Evolutionary conservation across 305 asterid species (phyloP).

Genomic region (Rubia balearica): DNA sequence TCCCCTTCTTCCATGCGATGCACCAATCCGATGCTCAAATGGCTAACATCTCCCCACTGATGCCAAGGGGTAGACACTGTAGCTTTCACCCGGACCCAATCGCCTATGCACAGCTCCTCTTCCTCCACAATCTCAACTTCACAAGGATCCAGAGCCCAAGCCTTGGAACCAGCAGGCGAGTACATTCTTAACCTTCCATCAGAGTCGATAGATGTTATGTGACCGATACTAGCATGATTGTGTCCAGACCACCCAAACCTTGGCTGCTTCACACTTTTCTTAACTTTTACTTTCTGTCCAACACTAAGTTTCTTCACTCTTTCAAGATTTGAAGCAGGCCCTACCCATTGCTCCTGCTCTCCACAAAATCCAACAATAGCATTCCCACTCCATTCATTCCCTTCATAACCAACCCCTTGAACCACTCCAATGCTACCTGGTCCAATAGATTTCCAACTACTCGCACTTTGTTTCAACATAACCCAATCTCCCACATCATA

Average conservation of each 20-base stretch:
- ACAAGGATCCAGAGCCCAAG: slow-evolving; percentile 87
- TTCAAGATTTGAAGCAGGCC: slow-evolving; percentile 43
- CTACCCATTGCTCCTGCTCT: slow-evolving; percentile 82
- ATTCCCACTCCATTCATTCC: slow-evolving; percentile 55
- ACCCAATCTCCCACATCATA: slow-evolving; percentile 93
- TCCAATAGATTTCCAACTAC: slow-evolving; percentile 61
- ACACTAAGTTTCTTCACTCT: slow-evolving; percentile 39
- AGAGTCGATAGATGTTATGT: slow-evolving; percentile 73
- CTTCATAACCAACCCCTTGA: slow-evolving; percentile 69
- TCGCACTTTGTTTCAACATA: slow-evolving; percentile 40
- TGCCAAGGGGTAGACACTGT: slow-evolving; percentile 59
- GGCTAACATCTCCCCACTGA: slow-evolving; percentile 83
- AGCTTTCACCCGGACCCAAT: slow-evolving; percentile 77
- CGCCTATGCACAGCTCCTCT: slow-evolving; percentile 46
- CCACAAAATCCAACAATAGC: slow-evolving; percentile 71
- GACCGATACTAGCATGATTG: slow-evolving; percentile 60
- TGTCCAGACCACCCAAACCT: slow-evolving; percentile 95
- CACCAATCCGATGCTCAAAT: slow-evolving; percentile 75
- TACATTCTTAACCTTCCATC: slow-evolving; percentile 87
- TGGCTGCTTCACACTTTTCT: slow-evolving; percentile 54
- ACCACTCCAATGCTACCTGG: slow-evolving; percentile 83
- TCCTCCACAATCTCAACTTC: slow-evolving; percentile 76
- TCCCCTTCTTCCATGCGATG: slow-evolving; percentile 82
- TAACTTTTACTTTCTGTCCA: slow-evolving; percentile 70
- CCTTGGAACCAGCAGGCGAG: slow-evolving; percentile 72